Evolutionary conservation across 768 basidiomycete species (phyloP).

Genomic region (Xerocomus brunneocitrinus): DNA sequence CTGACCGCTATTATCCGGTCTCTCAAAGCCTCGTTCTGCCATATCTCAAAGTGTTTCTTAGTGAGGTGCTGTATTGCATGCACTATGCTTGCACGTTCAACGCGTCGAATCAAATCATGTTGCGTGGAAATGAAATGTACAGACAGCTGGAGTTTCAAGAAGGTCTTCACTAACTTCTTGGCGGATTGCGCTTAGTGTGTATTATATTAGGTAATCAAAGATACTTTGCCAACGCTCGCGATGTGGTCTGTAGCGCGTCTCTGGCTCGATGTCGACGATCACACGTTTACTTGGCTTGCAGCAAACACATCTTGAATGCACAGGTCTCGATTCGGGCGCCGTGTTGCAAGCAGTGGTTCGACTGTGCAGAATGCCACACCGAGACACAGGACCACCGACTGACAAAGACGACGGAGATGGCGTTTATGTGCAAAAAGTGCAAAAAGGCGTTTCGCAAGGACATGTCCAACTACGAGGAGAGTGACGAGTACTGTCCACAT

Average conservation of each 20-base stretch:
- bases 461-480: slow-evolving; percentile 88
- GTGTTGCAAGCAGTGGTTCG: slow-evolving; percentile 97
- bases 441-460: slow-evolving; percentile 97
- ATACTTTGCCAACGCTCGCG: neutral
- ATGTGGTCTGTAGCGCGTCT: slow-evolving; percentile 25
- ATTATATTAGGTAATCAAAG: neutral
- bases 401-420: slow-evolving; percentile 76
- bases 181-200: no score
- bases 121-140: no score
- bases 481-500: slow-evolving; percentile 96
- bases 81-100: no score
- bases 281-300: slow-evolving; percentile 27
- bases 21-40: no score
- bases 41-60: no score
- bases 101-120: no score
- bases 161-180: no score
- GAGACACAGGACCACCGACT: slow-evolving; percentile 75
- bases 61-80: no score
- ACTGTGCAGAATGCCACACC: slow-evolving; percentile 94
- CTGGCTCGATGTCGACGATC: neutral
- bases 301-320: slow-evolving; percentile 95
- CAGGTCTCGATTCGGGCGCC: slow-evolving; percentile 96
- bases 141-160: no score
- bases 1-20: no score
- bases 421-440: slow-evolving; percentile 82